Conservation (phyloP, 371 early-diverging fungal genomes). For the Mortierella polycephala region DNA sequence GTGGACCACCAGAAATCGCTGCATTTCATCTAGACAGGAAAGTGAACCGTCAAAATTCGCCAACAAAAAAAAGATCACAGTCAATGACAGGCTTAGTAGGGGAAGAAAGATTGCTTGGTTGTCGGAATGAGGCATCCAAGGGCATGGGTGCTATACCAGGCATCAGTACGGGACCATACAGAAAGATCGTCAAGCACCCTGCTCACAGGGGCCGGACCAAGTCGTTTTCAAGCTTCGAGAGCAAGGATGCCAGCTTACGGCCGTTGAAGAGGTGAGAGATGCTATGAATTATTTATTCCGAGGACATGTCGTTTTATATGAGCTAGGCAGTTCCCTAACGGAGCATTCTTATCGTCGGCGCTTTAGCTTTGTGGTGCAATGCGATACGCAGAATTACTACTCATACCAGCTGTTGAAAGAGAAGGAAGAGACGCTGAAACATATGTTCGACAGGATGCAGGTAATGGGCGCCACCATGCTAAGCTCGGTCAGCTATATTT, state of each 20-base stretch:
- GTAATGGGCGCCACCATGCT: constrained; percentile 6
- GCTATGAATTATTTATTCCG: neutral
- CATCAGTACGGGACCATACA: constrained; percentile 6
- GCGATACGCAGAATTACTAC: constrained; percentile 48
- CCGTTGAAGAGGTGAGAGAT: constrained; percentile 24
- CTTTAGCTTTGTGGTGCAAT: constrained; percentile 31
- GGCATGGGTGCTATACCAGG: constrained; percentile 33
- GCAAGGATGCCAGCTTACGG: constrained; percentile 11
- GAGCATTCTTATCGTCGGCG: neutral
- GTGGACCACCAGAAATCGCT: constrained; percentile 29
- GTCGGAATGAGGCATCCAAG: constrained; percentile 14
- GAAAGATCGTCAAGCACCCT: constrained; percentile 28
- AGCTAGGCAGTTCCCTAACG: neutral
- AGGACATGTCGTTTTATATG: neutral
- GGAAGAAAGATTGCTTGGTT: constrained; percentile 38
- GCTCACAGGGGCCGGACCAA: constrained; percentile 35
- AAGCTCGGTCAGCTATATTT: neutral
- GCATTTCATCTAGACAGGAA: constrained; percentile 25
- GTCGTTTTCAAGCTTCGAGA: constrained; percentile 16
- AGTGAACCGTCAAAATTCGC: neutral
- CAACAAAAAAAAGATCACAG: constrained; percentile 24
- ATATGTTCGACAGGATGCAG: constrained; percentile 31
- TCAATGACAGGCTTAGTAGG: constrained; percentile 35
- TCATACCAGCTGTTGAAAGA: constrained; percentile 44
- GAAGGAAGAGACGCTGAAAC: constrained; percentile 39